These are phyloP conservation scores for Candida ponderosae DNA, from an alignment of 805 yeast species.

Conservation along the genomic window DNA sequence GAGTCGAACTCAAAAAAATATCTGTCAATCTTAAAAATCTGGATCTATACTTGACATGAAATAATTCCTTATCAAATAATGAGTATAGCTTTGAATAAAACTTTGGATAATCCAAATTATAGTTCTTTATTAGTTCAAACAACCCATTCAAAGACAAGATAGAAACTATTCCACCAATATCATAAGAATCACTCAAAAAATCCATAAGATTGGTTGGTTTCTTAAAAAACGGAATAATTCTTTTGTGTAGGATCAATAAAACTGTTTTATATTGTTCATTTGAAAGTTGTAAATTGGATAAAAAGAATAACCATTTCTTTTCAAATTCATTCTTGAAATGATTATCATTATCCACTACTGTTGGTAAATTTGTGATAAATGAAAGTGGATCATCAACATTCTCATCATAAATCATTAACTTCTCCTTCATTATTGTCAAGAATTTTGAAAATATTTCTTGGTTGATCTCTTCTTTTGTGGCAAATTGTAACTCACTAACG, in stretches of 20 bases:
- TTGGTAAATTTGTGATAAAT: conserved; percentile 40
- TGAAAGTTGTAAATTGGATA: conserved; percentile 41
- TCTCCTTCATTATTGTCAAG: conserved; percentile 29
- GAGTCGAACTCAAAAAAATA: conserved; percentile 78
- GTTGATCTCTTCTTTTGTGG: conserved; percentile 15
- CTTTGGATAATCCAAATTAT: conserved; percentile 87
- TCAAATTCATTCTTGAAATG: conserved; percentile 63
- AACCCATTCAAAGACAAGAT: conserved; percentile 81
- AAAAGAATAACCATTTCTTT: conserved; percentile 51
- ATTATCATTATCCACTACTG: conserved; percentile 27
- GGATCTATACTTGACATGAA: conserved; percentile 75
- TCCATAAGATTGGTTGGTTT: conserved; percentile 87
- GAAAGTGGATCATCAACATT: conserved; percentile 28
- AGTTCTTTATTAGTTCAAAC: conserved; percentile 73
- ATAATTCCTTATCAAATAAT: conserved; percentile 63
- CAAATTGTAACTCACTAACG: conserved; percentile 38
- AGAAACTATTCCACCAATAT: conserved; percentile 52
- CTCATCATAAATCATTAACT: conserved; percentile 22
- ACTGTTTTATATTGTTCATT: conserved; percentile 59
- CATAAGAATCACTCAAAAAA: conserved; percentile 81
- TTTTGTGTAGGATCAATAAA: conserved; percentile 67
- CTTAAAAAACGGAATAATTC: conserved; percentile 73
- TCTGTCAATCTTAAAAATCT: conserved; percentile 85
- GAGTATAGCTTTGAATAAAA: conserved; percentile 79
- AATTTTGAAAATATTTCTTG: conserved; percentile 25